Base-by-base conservation (phyloP, 2,329 filamentous ascomycete genomes). In the Arthrocladium fulminans region DNA sequence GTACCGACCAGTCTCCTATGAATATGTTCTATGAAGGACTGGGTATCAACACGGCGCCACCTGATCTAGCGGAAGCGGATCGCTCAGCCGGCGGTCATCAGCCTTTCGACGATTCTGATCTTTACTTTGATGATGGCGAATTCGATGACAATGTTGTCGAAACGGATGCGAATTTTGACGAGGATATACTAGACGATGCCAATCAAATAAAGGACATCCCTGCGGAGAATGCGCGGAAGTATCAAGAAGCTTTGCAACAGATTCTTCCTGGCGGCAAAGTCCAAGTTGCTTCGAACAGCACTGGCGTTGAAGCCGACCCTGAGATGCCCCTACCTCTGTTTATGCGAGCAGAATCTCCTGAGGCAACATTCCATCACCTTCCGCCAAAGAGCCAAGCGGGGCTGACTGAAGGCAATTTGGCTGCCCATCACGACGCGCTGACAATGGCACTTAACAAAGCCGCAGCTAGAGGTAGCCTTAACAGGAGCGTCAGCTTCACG, bases 371-470 rank as follows among this genome's bases (percentile, higher is more conserved):
- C 32, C 17, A 39, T 27, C 3, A 29, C 44, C 5, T 25, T 35
- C 2, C 45, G 22, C 17, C 48, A 47, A 24, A 30, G 17, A 2
- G 35, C 24, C 40, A 45, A 37, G 17, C 54, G 15, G 63, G 69
- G 30, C 60, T 76, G 30, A 76, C 74, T 20, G 72, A 77, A 58
- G 71, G 74, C 29, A 80, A 76, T 49, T 68, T 85, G 17, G 80
- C 80, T 35, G 83, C 80, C 1, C 90, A 96, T 59, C 88, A 95
- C 61, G 84, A 84, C 45, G 88, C 88, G 1, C 73, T 97, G 3
- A 88, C 87, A 1, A 83, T 85, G 40, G 90, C 88, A 5, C 84
- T 88, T 8, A 82, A 84, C 52, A 76, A 83, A 61, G 88, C 88
- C 4, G 84, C 81, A 19, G 80, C 80, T 1, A 83, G 82, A 30